Evolutionary conservation across 805 yeast species (phyloP), one percentile per base, ranked within the genome.

Genomic region (Saccharomyces paradoxus): DNA sequence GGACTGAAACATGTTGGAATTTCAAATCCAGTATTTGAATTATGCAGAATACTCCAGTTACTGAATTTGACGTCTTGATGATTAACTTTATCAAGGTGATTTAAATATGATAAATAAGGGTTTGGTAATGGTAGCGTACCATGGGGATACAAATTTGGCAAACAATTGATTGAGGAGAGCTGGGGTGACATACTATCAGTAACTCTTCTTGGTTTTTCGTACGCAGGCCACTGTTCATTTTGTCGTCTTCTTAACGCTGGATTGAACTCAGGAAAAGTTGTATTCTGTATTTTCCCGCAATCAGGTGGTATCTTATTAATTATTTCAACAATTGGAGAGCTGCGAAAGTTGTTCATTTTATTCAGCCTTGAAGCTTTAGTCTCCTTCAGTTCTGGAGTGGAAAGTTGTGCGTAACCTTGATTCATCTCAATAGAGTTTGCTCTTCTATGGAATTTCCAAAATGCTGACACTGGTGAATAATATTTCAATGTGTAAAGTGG

Each of bases 1-100:
- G 92, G 92, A 55, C 84, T 77, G 63, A 86, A 85, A 13, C 63
- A 62, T 0, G 71, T 56, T 1, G 86, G 84, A 52, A 81, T 37
- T 1, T 17, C 44, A 9, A 37, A 37, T 17, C 44, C 24, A 37
- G 6, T 37, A 37, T 37, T 37, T 1, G 22, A 17, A 9, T 37
- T 37, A 17, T 37, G 44, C 7, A 37, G 12, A 37, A 37, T 17
- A 37, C 44, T 21, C 44, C 44, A 37, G 44, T 21, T 37, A 17
- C 4, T 37, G 2, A 37, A 37, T 17, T 37, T 37, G 24, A 21
- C 44, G 24, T 37, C 44, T 17, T 37, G 44, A 8, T 17, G 8
- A 10, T 37, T 37, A 10, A 17, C 44, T 21, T 37, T 37, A 7
- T 37, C 44, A 17, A 37, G 12, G 9, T 17, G 44, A 37, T 17